Percentiles rank a stretch among this genome's conserved stretches.
phyloP scores from a whole-genome alignment of 139 green algal species.

The Picochlorum sp. region DNA sequence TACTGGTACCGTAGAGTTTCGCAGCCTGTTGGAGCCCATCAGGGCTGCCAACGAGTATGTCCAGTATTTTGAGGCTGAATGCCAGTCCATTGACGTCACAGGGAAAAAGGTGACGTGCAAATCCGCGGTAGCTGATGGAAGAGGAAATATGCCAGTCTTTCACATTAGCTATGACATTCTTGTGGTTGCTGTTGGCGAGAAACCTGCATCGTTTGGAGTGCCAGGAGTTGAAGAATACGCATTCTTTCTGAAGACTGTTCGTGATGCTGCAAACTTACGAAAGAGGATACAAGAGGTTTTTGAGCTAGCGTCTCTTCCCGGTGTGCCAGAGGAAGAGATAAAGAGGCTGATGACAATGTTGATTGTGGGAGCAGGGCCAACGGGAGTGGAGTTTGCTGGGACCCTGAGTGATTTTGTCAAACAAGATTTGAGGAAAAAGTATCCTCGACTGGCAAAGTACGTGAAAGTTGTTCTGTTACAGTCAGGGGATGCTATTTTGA shows the following conservation, averaged over 20 bases:
- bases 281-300: slow-evolving; percentile 59
- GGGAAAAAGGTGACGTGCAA: slow-evolving; percentile 25
- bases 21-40: slow-evolving; percentile 55
- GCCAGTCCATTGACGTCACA: not conserved
- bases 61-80: slow-evolving; percentile 24
- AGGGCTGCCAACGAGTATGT: slow-evolving; percentile 47
- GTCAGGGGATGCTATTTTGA: slow-evolving; percentile 49
- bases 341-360: slow-evolving; percentile 63
- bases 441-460: slow-evolving; percentile 24
- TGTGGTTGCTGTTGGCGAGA: slow-evolving; percentile 59
- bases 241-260: slow-evolving; percentile 57
- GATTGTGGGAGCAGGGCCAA: slow-evolving; percentile 78
- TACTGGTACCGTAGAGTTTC: slow-evolving; percentile 74
- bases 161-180: slow-evolving; percentile 63
- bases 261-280: slow-evolving; percentile 50
- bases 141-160: slow-evolving; percentile 46
- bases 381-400: slow-evolving; percentile 74
- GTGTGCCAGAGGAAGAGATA: slow-evolving; percentile 26
- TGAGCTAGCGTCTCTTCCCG: slow-evolving; percentile 53
- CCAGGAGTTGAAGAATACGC: slow-evolving; percentile 71
- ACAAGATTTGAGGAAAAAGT: slow-evolving; percentile 29
- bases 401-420: slow-evolving; percentile 45
- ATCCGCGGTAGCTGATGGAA: slow-evolving; percentile 33
- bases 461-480: slow-evolving; percentile 64
- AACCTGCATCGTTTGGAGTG: slow-evolving; percentile 82